Percentiles rank a stretch among this genome's conserved stretches.
These are phyloP conservation scores for Colletotrichum graminicola DNA, from an alignment of 2,329 filamentous ascomycete genomes.

Conservation along the genomic window DNA sequence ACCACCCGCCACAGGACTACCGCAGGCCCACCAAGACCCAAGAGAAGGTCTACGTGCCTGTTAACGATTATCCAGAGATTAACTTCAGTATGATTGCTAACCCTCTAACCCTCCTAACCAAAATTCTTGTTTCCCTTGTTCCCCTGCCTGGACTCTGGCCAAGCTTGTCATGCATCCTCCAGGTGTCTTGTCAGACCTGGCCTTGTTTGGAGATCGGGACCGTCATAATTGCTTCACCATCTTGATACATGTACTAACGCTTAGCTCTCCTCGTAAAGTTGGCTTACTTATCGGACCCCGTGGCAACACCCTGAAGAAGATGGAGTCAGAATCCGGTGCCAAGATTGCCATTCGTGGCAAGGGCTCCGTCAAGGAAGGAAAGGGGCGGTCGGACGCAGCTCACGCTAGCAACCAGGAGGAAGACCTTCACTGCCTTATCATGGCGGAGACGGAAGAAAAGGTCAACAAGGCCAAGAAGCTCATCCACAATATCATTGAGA, in stretches of 20 bases:
- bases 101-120: conserved; percentile 87
- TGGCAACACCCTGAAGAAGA: conserved; percentile 99
- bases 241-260: conserved; percentile 81
- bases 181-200: conserved; percentile 45
- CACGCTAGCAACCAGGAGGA: conserved; percentile 99
- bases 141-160: conserved; percentile 58
- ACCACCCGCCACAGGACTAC: conserved; percentile 98
- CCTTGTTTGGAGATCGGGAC: conserved; percentile 49
- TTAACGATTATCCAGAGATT: conserved; percentile 99
- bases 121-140: conserved; percentile 50
- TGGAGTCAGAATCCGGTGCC: conserved; percentile 96
- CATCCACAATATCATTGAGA: conserved; percentile 99
- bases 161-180: conserved; percentile 54
- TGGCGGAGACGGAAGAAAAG: conserved; percentile 99
- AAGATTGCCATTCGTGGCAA: conserved; percentile 99
- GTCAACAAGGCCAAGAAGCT: conserved; percentile 99
- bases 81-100: conserved; percentile 99
- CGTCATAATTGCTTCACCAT: conserved; percentile 53
- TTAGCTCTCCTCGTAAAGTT: conserved; percentile 90
- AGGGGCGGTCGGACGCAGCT: conserved; percentile 97
- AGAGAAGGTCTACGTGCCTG: conserved; percentile 99
- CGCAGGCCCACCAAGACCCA: conserved; percentile 99
- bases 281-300: conserved; percentile 99
- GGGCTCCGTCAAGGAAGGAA: conserved; percentile 99
- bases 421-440: conserved; percentile 98